Conservation (phyloP, 306 rosid genomes). For the Trichosanthes truncata region DNA sequence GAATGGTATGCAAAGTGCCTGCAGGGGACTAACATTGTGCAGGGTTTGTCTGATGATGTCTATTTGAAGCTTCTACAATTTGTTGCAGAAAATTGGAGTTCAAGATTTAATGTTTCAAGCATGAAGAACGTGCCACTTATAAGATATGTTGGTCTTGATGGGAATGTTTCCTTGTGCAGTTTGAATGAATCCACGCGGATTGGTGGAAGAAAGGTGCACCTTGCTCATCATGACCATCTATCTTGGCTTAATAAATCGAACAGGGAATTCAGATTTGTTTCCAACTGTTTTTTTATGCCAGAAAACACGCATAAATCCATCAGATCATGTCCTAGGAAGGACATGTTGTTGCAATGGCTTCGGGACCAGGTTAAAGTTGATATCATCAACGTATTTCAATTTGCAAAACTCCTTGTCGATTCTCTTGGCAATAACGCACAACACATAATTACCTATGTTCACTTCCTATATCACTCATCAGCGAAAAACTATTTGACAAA, state of each 20-base stretch:
- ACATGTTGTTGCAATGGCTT: constrained; percentile 38
- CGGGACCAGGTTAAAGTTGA: constrained; percentile 4
- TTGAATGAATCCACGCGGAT: constrained; percentile 7
- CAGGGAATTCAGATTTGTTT: constrained; percentile 21
- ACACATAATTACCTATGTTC: constrained; percentile 32
- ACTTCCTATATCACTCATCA: constrained; percentile 44
- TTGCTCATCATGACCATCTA: constrained; percentile 13
- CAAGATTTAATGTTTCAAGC: constrained; percentile 17
- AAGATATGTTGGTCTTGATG: constrained; percentile 32
- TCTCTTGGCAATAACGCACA: constrained; percentile 11
- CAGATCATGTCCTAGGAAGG: not conserved
- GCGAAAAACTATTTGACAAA: constrained; percentile 7
- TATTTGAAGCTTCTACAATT: constrained; percentile 45
- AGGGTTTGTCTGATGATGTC: constrained; percentile 34
- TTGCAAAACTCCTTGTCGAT: constrained; percentile 19
- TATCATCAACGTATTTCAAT: constrained; percentile 5
- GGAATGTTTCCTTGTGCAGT: constrained; percentile 27
- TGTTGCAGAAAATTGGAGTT: constrained; percentile 30
- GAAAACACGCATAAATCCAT: constrained; percentile 39
- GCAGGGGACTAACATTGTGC: constrained; percentile 41
- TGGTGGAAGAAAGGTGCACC: constrained; percentile 12
- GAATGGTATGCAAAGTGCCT: constrained; percentile 75
- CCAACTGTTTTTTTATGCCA: constrained; percentile 38
- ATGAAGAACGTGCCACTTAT: constrained; percentile 30
- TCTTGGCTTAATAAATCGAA: constrained; percentile 56